Conservation (phyloP, 2,329 filamentous ascomycete species). For the Fusarium mexicanum region DNA sequence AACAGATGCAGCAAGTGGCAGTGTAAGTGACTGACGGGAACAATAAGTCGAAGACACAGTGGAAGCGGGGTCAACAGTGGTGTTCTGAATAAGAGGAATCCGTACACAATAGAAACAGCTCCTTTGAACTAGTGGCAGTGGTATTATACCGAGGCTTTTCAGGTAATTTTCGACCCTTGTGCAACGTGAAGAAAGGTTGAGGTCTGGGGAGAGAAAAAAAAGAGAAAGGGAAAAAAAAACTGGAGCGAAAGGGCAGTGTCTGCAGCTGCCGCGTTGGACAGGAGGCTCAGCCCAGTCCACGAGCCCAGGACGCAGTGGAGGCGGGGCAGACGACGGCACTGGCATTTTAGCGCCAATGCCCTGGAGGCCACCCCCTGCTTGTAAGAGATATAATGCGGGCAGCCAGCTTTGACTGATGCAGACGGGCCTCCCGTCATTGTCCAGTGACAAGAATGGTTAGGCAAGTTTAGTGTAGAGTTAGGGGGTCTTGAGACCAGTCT, state of each 20-base stretch:
- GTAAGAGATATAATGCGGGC: neutral
- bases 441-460: no score
- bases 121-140: neutral
- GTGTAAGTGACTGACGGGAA: constrained; percentile 39
- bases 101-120: constrained; percentile 13
- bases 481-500: neutral
- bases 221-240: constrained; percentile 27
- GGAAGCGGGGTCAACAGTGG: constrained; percentile 3
- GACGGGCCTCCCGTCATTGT: neutral
- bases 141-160: constrained; percentile 1
- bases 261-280: constrained; percentile 9
- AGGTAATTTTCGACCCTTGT: neutral
- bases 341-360: constrained; percentile 19
- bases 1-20: neutral
- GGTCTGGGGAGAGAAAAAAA: constrained; percentile 3
- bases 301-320: neutral
- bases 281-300: constrained; percentile 26
- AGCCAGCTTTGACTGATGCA: neutral
- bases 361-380: constrained; percentile 18
- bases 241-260: constrained; percentile 31
- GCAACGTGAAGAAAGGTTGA: constrained; percentile 6
- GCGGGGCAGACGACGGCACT: constrained; percentile 25
- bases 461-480: neutral
- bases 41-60: neutral
- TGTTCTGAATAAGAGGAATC: constrained; percentile 1